Percentiles rank a stretch among this genome's conserved stretches.
Conservation (phyloP, 73 alveolate genomes). For the Symbiodinium pilosum region DNA sequence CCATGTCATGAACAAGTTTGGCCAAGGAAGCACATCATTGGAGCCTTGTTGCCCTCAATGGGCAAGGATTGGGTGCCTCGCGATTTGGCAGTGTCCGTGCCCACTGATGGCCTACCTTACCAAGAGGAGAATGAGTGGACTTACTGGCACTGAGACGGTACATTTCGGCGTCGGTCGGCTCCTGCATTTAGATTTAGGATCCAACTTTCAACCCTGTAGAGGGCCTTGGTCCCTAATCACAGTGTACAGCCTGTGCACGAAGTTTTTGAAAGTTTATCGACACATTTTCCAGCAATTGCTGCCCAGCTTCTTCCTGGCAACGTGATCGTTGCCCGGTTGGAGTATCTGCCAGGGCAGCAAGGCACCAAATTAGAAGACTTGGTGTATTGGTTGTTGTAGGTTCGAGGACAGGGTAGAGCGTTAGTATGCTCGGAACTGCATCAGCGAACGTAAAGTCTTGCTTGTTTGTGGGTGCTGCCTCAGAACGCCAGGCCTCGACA, state of each 20-base stretch:
- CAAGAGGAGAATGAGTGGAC: slow-evolving; percentile 50
- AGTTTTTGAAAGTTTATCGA: neutral
- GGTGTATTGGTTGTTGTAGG: no score
- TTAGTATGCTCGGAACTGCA: no score
- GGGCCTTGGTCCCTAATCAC: neutral
- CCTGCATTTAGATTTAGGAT: neutral
- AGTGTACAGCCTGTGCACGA: neutral
- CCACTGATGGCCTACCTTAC: neutral
- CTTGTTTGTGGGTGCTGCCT: no score
- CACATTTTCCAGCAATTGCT: neutral
- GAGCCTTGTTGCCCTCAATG: slow-evolving; percentile 61
- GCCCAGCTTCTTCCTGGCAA: neutral
- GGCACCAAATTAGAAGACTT: neutral
- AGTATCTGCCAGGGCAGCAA: neutral
- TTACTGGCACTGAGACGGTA: slow-evolving; percentile 46
- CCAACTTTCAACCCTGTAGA: neutral
- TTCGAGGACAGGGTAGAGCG: no score
- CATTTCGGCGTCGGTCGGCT: neutral
- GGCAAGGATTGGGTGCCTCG: slow-evolving; percentile 79
- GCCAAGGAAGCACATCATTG: slow-evolving; percentile 73
- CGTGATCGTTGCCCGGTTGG: neutral
- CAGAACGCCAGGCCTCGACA: no score
- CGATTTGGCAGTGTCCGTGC: slow-evolving; percentile 9
- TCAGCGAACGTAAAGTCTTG: no score
- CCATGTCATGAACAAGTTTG: no score